Percentiles rank a stretch among this genome's conserved stretches.
Evolutionary conservation across 2,329 filamentous ascomycete species (phyloP).

Genomic region (Colletotrichum nymphaeae): DNA sequence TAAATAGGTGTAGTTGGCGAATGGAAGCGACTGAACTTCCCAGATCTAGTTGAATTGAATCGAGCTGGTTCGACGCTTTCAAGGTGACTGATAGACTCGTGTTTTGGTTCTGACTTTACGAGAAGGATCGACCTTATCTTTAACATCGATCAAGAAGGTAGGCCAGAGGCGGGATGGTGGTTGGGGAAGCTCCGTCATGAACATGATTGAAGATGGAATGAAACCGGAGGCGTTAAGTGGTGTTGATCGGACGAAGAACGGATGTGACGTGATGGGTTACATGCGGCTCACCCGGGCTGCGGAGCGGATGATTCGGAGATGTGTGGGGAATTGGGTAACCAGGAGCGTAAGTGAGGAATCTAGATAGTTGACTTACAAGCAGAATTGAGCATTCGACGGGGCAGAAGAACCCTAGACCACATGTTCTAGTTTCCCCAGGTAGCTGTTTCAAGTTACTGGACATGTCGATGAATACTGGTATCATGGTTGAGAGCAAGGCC

Average conservation of each 20-base stretch:
- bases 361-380: no score
- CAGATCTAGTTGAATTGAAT: no score
- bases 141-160: neutral
- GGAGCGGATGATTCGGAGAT: neutral
- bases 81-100: neutral
- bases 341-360: no score
- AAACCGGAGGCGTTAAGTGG: constrained; percentile 7
- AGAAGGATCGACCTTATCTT: neutral
- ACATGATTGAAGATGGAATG: neutral
- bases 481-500: no score
- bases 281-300: neutral
- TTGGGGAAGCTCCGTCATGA: constrained; percentile 24
- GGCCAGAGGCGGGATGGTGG: neutral
- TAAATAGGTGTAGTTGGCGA: no score
- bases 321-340: neutral
- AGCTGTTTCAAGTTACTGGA: no score
- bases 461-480: no score
- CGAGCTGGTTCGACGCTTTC: neutral
- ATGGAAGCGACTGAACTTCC: no score
- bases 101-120: neutral
- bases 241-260: constrained; percentile 7
- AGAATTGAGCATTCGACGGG: no score
- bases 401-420: no score
- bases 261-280: neutral
- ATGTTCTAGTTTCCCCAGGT: no score